Evolutionary conservation across 225 moss, liverwort and hornwort species (phyloP).

Genomic region (Anthoceros angustus): DNA sequence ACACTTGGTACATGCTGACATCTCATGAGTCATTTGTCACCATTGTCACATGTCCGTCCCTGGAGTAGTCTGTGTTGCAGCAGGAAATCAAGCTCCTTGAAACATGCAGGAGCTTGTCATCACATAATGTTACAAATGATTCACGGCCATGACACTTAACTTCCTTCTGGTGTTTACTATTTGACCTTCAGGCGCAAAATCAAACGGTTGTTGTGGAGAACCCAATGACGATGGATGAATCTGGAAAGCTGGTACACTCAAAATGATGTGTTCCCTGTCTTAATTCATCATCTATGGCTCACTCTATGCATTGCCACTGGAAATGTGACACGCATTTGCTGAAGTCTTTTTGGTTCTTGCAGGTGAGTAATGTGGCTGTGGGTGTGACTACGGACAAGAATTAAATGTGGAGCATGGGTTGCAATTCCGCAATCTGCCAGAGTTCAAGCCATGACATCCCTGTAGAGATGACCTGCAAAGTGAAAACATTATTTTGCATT

Average conservation of each 20-base stretch:
- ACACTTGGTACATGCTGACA: too few species aligned
- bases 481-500: too few species aligned
- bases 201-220: constrained; percentile 1
- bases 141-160: too few species aligned
- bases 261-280: neutral
- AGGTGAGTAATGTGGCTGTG: constrained; percentile 5
- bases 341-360: neutral
- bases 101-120: too few species aligned
- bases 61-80: too few species aligned
- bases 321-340: neutral
- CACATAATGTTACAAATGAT: too few species aligned
- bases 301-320: neutral
- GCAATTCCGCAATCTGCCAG: too few species aligned
- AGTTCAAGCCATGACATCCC: too few species aligned
- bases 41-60: too few species aligned
- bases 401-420: neutral
- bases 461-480: too few species aligned
- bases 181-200: neutral
- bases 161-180: neutral
- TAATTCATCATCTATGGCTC: neutral
- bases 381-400: constrained; percentile 1
- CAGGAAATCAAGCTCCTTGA: too few species aligned
- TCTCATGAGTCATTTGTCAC: too few species aligned
- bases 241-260: neutral
- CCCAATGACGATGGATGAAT: neutral